Evolutionary conservation across 2,329 filamentous ascomycete species (phyloP).

Genomic region (Neoarthrinium moseri): DNA sequence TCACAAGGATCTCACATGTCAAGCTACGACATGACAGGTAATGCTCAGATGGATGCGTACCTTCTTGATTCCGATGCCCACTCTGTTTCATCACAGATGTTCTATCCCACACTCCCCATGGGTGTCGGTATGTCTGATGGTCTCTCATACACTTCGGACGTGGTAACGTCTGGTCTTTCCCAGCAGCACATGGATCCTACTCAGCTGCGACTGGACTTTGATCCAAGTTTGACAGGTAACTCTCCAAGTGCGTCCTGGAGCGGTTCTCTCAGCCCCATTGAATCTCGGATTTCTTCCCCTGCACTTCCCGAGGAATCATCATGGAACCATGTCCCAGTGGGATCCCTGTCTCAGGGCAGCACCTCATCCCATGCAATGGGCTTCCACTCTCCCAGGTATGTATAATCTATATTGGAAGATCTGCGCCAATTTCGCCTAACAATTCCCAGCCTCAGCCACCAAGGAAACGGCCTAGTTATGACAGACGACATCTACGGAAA

Average conservation of each 20-base stretch:
- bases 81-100: constrained; percentile 47
- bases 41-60: constrained; percentile 51
- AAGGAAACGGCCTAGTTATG: constrained; percentile 31
- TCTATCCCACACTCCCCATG: constrained; percentile 47
- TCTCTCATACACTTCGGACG: constrained; percentile 40
- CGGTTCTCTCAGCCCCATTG: constrained; percentile 49
- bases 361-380: constrained; percentile 49
- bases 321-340: constrained; percentile 38
- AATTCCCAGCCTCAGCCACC: constrained; percentile 34
- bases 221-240: constrained; percentile 44
- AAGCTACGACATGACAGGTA: constrained; percentile 52
- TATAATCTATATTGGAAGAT: constrained; percentile 21
- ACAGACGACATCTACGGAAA: constrained; percentile 35
- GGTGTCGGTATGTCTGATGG: constrained; percentile 43
- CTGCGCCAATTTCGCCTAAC: constrained; percentile 23
- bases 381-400: constrained; percentile 55
- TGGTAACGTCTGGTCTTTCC: constrained; percentile 39
- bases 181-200: constrained; percentile 57
- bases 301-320: constrained; percentile 45
- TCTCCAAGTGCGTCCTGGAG: constrained; percentile 53
- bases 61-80: constrained; percentile 49
- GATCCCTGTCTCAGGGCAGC: constrained; percentile 42
- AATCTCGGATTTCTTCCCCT: constrained; percentile 51
- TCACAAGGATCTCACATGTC: constrained; percentile 49
- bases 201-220: constrained; percentile 55